A percentile compares a stretch with the other conserved stretches of the same genome.
Evolutionary conservation across 331 rosid species (phyloP).

Genomic region (Cydonia oblonga): DNA sequence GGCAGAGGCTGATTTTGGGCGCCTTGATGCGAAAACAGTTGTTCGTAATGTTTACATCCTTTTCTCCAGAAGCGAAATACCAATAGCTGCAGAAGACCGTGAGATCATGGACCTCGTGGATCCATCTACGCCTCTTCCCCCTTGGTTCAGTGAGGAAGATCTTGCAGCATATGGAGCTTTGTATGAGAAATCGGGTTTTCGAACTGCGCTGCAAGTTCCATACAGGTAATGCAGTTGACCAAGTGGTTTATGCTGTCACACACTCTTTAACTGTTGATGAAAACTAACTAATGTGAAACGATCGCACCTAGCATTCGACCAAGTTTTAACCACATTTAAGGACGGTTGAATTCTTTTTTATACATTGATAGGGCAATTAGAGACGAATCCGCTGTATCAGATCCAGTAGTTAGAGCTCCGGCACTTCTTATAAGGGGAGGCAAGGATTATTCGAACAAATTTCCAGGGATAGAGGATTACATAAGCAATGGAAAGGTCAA

Average conservation of each 20-base stretch:
- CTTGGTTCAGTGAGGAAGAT: slow-evolving; percentile 78
- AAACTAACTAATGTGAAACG: neutral
- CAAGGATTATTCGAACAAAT: slow-evolving; percentile 52
- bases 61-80: slow-evolving; percentile 61
- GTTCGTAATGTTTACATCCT: slow-evolving; percentile 63
- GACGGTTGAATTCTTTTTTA: neutral
- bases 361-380: slow-evolving; percentile 30
- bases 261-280: neutral
- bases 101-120: slow-evolving; percentile 87
- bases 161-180: slow-evolving; percentile 51
- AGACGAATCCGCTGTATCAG: slow-evolving; percentile 25
- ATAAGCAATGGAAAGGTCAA: slow-evolving; percentile 41
- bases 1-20: slow-evolving; percentile 86
- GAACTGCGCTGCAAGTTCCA: slow-evolving; percentile 61
- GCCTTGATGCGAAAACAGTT: slow-evolving; percentile 58
- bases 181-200: slow-evolving; percentile 74
- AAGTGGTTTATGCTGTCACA: neutral
- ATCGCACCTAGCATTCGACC: neutral
- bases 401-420: slow-evolving; percentile 41
- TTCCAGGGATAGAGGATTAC: slow-evolving; percentile 60
- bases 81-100: slow-evolving; percentile 54
- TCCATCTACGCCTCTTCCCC: slow-evolving; percentile 57
- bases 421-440: slow-evolving; percentile 52
- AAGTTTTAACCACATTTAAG: neutral
- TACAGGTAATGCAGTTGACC: slow-evolving; percentile 37